Percentiles rank a stretch among this genome's conserved stretches.
These are phyloP conservation scores for Beauveria sp. DNA, from an alignment of 2,329 filamentous ascomycete genomes.

Conservation along the genomic window DNA sequence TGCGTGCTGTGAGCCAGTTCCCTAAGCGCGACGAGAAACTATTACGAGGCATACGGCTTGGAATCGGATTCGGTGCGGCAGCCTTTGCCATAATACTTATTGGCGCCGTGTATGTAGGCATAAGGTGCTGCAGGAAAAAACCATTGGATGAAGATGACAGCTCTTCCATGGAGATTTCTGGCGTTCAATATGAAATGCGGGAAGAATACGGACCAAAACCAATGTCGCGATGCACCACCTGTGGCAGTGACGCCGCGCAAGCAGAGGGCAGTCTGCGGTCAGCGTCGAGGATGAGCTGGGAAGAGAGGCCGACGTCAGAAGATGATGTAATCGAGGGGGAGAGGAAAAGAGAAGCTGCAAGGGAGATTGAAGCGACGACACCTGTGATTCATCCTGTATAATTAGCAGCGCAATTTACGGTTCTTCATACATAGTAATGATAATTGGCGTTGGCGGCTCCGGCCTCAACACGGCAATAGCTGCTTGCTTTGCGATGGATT, in stretches of 20 bases:
- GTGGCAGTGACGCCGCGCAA: background rate
- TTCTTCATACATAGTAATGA: background rate
- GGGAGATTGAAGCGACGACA: background rate
- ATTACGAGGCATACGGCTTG: slow-evolving; percentile 26
- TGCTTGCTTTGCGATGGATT: background rate
- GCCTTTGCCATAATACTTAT: slow-evolving; percentile 3
- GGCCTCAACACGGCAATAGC: background rate
- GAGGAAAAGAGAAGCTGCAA: background rate
- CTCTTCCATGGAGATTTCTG: slow-evolving; percentile 4
- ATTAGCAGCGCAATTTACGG: background rate
- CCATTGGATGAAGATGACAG: background rate
- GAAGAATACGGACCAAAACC: slow-evolving; percentile 9
- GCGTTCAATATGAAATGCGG: slow-evolving; percentile 7
- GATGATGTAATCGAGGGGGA: background rate
- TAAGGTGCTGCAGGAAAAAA: slow-evolving; percentile 3
- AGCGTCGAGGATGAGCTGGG: background rate
- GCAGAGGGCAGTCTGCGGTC: background rate
- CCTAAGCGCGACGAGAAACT: slow-evolving; percentile 15
- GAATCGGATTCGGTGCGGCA: slow-evolving; percentile 19
- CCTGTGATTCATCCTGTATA: background rate
- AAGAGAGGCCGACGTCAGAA: background rate
- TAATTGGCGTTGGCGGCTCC: background rate
- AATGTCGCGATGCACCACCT: slow-evolving; percentile 3
- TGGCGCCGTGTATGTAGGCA: slow-evolving; percentile 5
- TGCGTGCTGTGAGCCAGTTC: slow-evolving; percentile 17